A percentile compares a stretch with the other conserved stretches of the same genome.
Evolutionary conservation across 129 eudicot species (phyloP).

Genomic region (carrot (Daucus carota)): DH1_v3.0 NC_030386.2:38724501-38725000

Average conservation of each 20-base stretch:
- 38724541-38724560: conserved; percentile 29
- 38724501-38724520: conserved; percentile 51
- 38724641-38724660: conserved; percentile 66
- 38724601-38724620: conserved; percentile 29
- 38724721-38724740: conserved; percentile 22
- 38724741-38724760: background rate
- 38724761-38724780: background rate
- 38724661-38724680: conserved; percentile 60
- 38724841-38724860: conserved; percentile 1
- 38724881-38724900: background rate
- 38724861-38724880: conserved; percentile 3
- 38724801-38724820: conserved; percentile 25
- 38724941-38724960: background rate
- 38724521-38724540: conserved; percentile 56
- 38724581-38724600: conserved; percentile 47
- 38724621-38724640: conserved; percentile 61
- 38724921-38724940: background rate
- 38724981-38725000: too few species aligned
- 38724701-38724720: conserved; percentile 31
- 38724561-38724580: conserved; percentile 46
- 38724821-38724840: conserved; percentile 3
- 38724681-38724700: conserved; percentile 32
- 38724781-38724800: conserved; percentile 5
- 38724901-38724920: background rate
- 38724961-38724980: too few species aligned